A percentile compares a stretch with the other conserved stretches of the same genome.
phyloP scores from a whole-genome alignment of 2,329 filamentous ascomycete genomes.

The Penicillium freii region DNA sequence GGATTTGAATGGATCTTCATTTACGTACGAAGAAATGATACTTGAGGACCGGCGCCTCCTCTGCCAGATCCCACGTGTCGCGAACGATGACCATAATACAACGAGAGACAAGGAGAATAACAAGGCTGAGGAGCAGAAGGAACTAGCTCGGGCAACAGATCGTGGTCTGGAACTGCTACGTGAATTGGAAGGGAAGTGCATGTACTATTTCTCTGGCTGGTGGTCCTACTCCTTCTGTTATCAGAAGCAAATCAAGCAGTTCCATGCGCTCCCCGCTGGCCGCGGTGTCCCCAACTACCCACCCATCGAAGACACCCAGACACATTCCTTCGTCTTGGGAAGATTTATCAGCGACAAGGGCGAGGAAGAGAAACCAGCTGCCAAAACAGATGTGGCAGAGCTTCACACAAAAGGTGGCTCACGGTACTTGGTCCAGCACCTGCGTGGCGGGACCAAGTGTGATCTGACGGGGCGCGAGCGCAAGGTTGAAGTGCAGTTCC shows the following conservation, averaged over 20 bases:
- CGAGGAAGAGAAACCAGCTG: constrained; percentile 34
- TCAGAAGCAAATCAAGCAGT: constrained; percentile 81
- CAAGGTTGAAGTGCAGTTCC: constrained; percentile 76
- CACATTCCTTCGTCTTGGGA: constrained; percentile 75
- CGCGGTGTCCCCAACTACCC: constrained; percentile 66
- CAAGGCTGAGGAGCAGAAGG: constrained; percentile 72
- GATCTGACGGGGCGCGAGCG: constrained; percentile 80
- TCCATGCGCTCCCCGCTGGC: constrained; percentile 74
- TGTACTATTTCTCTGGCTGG: constrained; percentile 85
- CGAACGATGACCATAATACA: constrained; percentile 62
- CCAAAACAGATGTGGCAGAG: constrained; percentile 53
- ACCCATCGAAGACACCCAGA: constrained; percentile 72
- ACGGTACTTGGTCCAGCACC: constrained; percentile 78
- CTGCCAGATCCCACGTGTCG: constrained; percentile 76
- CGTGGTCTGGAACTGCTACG: constrained; percentile 77
- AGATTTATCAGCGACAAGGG: constrained; percentile 44
- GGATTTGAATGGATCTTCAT: constrained; percentile 11
- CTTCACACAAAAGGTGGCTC: constrained; percentile 80
- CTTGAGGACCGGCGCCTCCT: constrained; percentile 70
- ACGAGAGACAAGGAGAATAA: constrained; percentile 57
- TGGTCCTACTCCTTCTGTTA: constrained; percentile 97
- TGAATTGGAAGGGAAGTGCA: constrained; percentile 73
- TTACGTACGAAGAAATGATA: constrained; percentile 70
- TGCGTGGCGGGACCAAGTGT: constrained; percentile 77
- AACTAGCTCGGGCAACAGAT: constrained; percentile 72